Base-by-base conservation (phyloP, 345 rosid genomes). In the Odontarrhena argentea region DNA sequence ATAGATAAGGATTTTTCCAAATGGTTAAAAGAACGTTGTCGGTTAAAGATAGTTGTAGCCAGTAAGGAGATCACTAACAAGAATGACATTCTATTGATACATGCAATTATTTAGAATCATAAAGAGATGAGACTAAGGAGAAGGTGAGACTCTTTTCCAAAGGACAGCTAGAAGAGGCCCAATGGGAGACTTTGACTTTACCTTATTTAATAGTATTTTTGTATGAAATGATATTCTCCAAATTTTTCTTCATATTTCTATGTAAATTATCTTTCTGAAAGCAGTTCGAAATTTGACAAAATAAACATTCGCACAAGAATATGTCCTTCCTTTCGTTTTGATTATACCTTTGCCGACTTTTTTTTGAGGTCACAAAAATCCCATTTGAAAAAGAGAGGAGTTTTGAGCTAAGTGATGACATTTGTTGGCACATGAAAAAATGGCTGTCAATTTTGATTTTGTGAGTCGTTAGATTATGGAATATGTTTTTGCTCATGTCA, bases 21-120 rank as follows among this genome's bases (percentile, higher is more conserved):
- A 54, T 62, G 68, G 75, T 54, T 45, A 26, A 63, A 54, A 60
- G 60, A 50, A 46, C 12, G 15, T 15, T 70, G 50, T 63, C 14
- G 38, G 57, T 55, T 36, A 63, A 37, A 70, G 55, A 70, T 51
- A 52, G 54, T 61, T 44, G 74, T 14, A 61, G 68, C 68, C 41
- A 69, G 74, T 45, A 69, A 54, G 26, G 48, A 70, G 56, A 26
- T 35, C 55, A 70, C 45, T 45, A 36, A 54, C 55, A 40, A 53
- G 34, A 34, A 53, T 25, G 34, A 61, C 45, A 55, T 54, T 6
- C 15, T 37, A 45, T 55, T 8, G 44, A 6, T 47, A 47, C 75
- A 55, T 18, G 15, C 36, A 63, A 71, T 47, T 28, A 55, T 70
- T 53, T 70, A 14, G 24, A 53, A 10, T 3, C 38, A 15, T 46